Conservation (phyloP, 2,329 filamentous ascomycete species). For the Dothistroma pini region DNA sequence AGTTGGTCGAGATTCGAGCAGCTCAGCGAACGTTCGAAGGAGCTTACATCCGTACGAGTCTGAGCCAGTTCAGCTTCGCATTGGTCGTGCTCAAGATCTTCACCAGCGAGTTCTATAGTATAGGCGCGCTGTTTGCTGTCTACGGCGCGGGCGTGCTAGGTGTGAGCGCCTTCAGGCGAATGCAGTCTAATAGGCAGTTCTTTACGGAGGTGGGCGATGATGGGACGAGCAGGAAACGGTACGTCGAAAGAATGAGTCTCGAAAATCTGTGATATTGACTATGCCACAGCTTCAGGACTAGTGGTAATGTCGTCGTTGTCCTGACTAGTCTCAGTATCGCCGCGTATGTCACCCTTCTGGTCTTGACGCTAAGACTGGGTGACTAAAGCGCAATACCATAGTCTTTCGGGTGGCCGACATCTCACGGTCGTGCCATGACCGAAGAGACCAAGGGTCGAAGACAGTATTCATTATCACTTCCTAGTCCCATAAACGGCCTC, state of each 20-base stretch:
- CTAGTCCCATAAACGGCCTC: no score
- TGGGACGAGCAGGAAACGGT: constrained; percentile 54
- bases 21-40: constrained; percentile 96
- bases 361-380: constrained; percentile 53
- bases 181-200: constrained; percentile 92
- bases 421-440: not conserved
- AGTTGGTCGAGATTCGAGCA: constrained; percentile 91
- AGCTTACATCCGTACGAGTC: constrained; percentile 89
- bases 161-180: constrained; percentile 78
- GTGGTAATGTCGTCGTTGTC: constrained; percentile 62
- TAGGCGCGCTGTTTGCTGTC: constrained; percentile 80
- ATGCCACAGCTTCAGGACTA: constrained; percentile 56
- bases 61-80: constrained; percentile 92
- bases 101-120: constrained; percentile 91
- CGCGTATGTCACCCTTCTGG: constrained; percentile 58
- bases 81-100: constrained; percentile 96
- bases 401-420: not conserved
- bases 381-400: not conserved
- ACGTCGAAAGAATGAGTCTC: not conserved
- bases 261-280: not conserved
- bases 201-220: constrained; percentile 64
- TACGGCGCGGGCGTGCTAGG: constrained; percentile 83
- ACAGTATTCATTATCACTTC: no score
- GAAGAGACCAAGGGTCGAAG: no score
- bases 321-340: constrained; percentile 60